Conservation (phyloP, 257 asterid genomes). For the Striga asiatica region DNA sequence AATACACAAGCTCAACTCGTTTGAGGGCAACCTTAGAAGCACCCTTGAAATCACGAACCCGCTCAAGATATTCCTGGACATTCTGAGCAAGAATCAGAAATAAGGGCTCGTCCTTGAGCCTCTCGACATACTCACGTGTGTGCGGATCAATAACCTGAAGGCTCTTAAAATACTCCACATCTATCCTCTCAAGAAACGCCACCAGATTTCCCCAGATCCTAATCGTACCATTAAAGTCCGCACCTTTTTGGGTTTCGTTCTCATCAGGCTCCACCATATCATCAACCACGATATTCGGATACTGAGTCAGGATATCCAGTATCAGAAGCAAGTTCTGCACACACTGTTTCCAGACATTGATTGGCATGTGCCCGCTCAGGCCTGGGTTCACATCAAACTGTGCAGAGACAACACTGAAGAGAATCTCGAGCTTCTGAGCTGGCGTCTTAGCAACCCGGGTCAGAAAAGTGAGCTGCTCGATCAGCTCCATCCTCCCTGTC, state of each 20-base stretch:
- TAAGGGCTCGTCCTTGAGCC: slow-evolving; percentile 84
- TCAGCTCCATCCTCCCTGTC: slow-evolving; percentile 79
- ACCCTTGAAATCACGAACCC: slow-evolving; percentile 57
- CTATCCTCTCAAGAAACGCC: slow-evolving; percentile 80
- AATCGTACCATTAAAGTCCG: slow-evolving; percentile 56
- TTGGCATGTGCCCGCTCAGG: slow-evolving; percentile 92
- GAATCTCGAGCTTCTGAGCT: slow-evolving; percentile 92
- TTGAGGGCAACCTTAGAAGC: slow-evolving; percentile 96
- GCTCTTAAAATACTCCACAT: slow-evolving; percentile 82
- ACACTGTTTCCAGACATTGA: slow-evolving; percentile 88
- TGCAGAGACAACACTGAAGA: slow-evolving; percentile 80
- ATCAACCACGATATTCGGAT: slow-evolving; percentile 80
- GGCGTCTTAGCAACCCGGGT: slow-evolving; percentile 93
- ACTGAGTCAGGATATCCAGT: slow-evolving; percentile 72
- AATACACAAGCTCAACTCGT: slow-evolving; percentile 77
- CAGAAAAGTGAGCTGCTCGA: slow-evolving; percentile 91
- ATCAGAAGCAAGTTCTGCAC: slow-evolving; percentile 59
- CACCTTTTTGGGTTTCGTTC: slow-evolving; percentile 83
- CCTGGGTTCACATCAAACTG: slow-evolving; percentile 86
- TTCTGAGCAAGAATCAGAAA: slow-evolving; percentile 78
- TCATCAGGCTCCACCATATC: slow-evolving; percentile 90
- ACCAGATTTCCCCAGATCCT: slow-evolving; percentile 92
- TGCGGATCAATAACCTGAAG: slow-evolving; percentile 97
- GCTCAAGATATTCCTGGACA: slow-evolving; percentile 71
- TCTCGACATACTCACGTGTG: slow-evolving; percentile 84